Evolutionary conservation across 1,284 basidiomycete species (phyloP).

Genomic region (Trametes sp.): DNA sequence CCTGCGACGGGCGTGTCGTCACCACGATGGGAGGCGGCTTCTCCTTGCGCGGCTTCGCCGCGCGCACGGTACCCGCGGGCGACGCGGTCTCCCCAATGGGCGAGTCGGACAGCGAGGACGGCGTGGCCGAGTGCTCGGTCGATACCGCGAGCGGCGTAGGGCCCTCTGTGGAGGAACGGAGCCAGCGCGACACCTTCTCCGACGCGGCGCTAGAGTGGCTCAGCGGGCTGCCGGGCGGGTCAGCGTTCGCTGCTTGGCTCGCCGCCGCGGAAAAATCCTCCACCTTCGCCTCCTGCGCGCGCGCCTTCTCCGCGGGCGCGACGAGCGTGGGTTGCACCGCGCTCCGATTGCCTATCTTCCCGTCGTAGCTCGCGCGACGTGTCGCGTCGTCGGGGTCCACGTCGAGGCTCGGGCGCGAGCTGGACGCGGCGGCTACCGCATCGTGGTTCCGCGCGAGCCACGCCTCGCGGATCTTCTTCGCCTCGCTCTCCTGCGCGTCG

Average conservation of each 20-base stretch:
- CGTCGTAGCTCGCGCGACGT: slow-evolving; percentile 23
- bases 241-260: neutral
- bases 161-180: slow-evolving; percentile 25
- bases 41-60: slow-evolving; percentile 23
- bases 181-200: slow-evolving; percentile 32
- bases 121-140: neutral
- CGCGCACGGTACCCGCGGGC: slow-evolving; percentile 22
- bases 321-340: slow-evolving; percentile 28
- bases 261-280: slow-evolving; percentile 20
- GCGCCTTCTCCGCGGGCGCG: slow-evolving; percentile 15
- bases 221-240: slow-evolving; percentile 12
- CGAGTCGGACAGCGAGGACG: slow-evolving; percentile 3
- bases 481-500: slow-evolving; percentile 34
- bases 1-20: slow-evolving; percentile 23
- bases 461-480: slow-evolving; percentile 40
- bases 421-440: neutral
- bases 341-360: slow-evolving; percentile 15
- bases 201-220: slow-evolving; percentile 29
- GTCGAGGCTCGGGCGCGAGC: neutral
- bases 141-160: slow-evolving; percentile 14
- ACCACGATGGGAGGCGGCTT: slow-evolving; percentile 34
- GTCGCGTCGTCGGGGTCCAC: slow-evolving; percentile 11
- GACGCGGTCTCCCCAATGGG: slow-evolving; percentile 4
- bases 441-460: slow-evolving; percentile 39
- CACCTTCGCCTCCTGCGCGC: slow-evolving; percentile 11